Conservation (phyloP, 1,284 basidiomycete species). For the Sanghuangporus weigelae region DNA sequence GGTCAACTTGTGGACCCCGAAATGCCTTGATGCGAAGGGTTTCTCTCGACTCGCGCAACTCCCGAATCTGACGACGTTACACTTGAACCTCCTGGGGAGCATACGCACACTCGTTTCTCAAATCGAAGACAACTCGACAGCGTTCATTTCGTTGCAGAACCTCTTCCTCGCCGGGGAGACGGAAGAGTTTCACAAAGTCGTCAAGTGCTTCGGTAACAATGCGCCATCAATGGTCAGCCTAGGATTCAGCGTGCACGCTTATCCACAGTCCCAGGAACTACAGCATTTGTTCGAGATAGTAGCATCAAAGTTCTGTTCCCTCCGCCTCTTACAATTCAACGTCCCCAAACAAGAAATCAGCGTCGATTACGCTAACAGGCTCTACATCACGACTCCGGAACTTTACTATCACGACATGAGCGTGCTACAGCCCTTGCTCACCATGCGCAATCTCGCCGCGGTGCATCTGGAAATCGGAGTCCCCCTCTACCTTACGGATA, state of each 20-base stretch:
- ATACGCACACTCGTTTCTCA: neutral
- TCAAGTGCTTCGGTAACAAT: slow-evolving; percentile 4
- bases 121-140: neutral
- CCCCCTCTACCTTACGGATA: slow-evolving; percentile 13
- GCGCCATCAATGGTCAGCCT: slow-evolving; percentile 8
- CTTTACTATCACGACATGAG: slow-evolving; percentile 14
- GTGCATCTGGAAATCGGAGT: slow-evolving; percentile 18
- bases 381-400: slow-evolving; percentile 3
- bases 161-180: slow-evolving; percentile 13
- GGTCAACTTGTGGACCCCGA: slow-evolving; percentile 17
- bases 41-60: slow-evolving; percentile 12
- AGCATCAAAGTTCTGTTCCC: slow-evolving; percentile 1
- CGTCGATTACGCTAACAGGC: neutral
- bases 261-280: slow-evolving; percentile 5
- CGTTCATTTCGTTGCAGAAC: slow-evolving; percentile 14
- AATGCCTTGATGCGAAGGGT: slow-evolving; percentile 5
- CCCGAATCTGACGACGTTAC: slow-evolving; percentile 12
- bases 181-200: slow-evolving; percentile 9
- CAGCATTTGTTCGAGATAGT: slow-evolving; percentile 9
- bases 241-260: slow-evolving; percentile 18
- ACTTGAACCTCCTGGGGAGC: slow-evolving; percentile 12
- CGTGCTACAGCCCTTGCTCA: slow-evolving; percentile 3
- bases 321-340: slow-evolving; percentile 16
- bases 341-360: slow-evolving; percentile 14
- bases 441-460: slow-evolving; percentile 7